These are phyloP conservation scores for Hippophae tibetana DNA, from an alignment of 306 rosid species.

Conservation along the genomic window DNA sequence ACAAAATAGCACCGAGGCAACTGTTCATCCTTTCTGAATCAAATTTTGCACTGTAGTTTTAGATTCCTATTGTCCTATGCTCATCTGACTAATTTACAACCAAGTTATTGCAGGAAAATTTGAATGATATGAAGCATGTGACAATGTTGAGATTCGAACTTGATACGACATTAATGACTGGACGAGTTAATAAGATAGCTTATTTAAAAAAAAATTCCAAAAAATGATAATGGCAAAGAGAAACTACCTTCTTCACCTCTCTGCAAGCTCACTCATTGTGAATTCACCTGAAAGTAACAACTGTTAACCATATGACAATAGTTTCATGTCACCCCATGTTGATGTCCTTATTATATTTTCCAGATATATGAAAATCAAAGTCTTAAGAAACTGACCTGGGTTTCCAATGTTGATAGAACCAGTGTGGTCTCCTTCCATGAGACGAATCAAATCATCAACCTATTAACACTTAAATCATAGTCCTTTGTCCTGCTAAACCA, in stretches of 20 bases:
- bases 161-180: no score
- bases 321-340: no score
- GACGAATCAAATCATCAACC: constrained; percentile 77
- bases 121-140: no score
- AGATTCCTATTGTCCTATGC: no score
- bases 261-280: constrained; percentile 85
- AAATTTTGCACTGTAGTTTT: no score
- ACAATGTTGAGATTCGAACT: no score
- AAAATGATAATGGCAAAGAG: not conserved
- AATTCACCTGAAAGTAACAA: constrained; percentile 56
- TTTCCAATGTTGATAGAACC: constrained; percentile 87
- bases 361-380: not conserved
- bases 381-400: constrained; percentile 38
- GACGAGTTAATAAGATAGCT: no score
- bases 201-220: not conserved
- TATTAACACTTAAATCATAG: constrained; percentile 20
- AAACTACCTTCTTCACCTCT: constrained; percentile 76
- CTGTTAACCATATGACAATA: no score
- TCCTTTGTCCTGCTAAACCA: not conserved
- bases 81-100: no score
- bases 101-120: no score
- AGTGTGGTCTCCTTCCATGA: constrained; percentile 65
- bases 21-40: no score
- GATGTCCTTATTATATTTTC: not conserved
- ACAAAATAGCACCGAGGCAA: no score